Base-by-base conservation (phyloP, 345 rosid species). In the Nasturtium officinale region DNA sequence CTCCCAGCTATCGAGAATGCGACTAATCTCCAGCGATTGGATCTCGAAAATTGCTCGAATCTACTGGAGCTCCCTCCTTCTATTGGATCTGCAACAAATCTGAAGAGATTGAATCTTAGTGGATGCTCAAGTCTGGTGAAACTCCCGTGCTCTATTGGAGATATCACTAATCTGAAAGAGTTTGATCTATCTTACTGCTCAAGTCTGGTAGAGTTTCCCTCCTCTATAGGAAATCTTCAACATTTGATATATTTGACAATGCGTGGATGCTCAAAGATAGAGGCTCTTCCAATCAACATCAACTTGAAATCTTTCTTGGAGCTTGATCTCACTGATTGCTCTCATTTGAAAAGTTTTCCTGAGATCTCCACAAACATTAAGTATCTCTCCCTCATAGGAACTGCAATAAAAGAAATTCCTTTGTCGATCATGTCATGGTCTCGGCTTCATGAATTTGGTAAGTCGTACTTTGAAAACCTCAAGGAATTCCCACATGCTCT, bases 71-170 rank as follows among this genome's bases (percentile, higher is more conserved):
- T 35, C 40, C 40, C 40, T 35, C 40, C 40, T 9, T 33, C 13
- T 30, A 30, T 56, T 8, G 1, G 6, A 37, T n/a, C 10, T 7
- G 20, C 59, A 0, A 28, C 6, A 26, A 54, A 28, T 7, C 59
- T 54, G 0, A 0, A 0, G 11, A 0, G 0, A 0, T 3, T 54
- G 7, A 1, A n/a, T 35, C 9, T 35, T 1, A 9, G 40, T 0
- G 40, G 40, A 35, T 50, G 58, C n/a, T 53, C 58, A 6, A 0
- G 18, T 53, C 8, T 53, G 0, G 37, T 54, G 11, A 5, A 54
- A 17, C 37, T 53, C 10, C 58, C 60, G 0, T 33, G 10, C 7
- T 20, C 13, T 29, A n/a, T 55, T 8, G 4, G 6, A 21, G 9
- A n/a, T 7, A 17, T 17, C 0, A 26, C 20, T 26, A 54, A 28